Percentiles rank a stretch among this genome's conserved stretches.
Conservation (phyloP, 2,329 filamentous ascomycete genomes). For the Sordariomycetes sp. region DNA sequence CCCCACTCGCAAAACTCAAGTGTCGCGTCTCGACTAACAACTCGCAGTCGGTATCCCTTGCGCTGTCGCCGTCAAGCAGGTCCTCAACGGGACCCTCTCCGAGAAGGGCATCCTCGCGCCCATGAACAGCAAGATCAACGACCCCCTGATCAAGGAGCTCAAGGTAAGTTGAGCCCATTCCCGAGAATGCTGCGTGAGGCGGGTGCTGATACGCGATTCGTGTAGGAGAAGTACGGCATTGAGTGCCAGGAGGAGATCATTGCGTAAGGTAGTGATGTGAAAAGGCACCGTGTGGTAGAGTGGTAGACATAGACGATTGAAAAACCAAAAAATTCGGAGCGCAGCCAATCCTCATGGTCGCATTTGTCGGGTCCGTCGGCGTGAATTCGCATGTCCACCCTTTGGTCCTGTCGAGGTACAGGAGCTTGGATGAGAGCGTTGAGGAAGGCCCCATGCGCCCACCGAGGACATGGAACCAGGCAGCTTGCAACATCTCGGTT, state of each 20-base stretch:
- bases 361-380: too few relatives aligned
- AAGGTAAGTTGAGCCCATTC: conserved; percentile 25
- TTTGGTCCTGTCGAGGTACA: too few relatives aligned
- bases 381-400: too few relatives aligned
- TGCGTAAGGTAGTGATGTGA: background rate
- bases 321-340: background rate
- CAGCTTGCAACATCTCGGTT: too few relatives aligned
- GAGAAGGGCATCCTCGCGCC: conserved; percentile 67
- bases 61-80: conserved; percentile 56
- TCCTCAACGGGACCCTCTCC: conserved; percentile 60
- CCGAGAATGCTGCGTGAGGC: background rate
- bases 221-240: background rate
- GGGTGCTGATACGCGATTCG: background rate
- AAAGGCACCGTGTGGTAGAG: background rate
- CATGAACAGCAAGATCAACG: conserved; percentile 57
- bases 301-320: background rate
- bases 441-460: too few relatives aligned
- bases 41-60: conserved; percentile 48
- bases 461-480: too few relatives aligned
- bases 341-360: too few relatives aligned
- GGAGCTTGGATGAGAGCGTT: too few relatives aligned
- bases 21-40: background rate
- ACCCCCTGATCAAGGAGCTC: conserved; percentile 63
- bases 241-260: background rate
- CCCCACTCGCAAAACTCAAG: too few relatives aligned